Evolutionary conservation across 345 rosid species (phyloP), one percentile per base, ranked within the genome.

Genomic region (Rubroshorea leprosula): DNA sequence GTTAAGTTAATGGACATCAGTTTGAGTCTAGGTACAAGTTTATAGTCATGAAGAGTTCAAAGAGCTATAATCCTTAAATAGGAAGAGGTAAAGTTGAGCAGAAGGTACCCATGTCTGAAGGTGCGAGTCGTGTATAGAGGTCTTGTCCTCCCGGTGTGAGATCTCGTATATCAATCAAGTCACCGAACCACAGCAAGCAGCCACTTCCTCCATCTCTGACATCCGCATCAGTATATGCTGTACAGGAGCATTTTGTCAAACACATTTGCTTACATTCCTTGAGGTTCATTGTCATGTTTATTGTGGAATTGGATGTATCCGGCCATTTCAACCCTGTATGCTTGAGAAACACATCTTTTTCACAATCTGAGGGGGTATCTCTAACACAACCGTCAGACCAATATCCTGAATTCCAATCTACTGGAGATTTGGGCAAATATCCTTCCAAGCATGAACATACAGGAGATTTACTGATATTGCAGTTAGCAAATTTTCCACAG

Each of bases 181-280:
- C 63, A 14, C 17, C 50, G 57, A 43, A 48, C 78, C 79, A 76
- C 1, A 79, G 43, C 68, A 76, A 64, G 49, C 84, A 76, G 0
- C 84, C 84, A 1, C 52, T 55, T 25, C 76, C 79, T 22, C 58
- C 68, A 20, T 35, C 63, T 22, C 59, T 48, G 26, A 82, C 56
- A 45, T 74, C 59, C 17, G 59, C 56, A 64, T 24, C 69, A 0
- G 82, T 64, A 59, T 76, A 78, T 48, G 80, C 87, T 0, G 27
- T 74, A 1, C 87, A 82, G 12, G 80, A 74, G 58, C 87, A 82
- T 23, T 82, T 76, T 12, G 51, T 51, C 16, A n/a, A 19, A 64
- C 87, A 82, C 52, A 41, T 2, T 13, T 23, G 12, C 23, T 61
- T 46, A 31, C 87, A 82, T 20, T 68, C 75, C 5, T 52, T 14